Percentiles rank a stretch among this genome's conserved stretches.
phyloP scores from a whole-genome alignment of 1,139 yeast species.

The Zhuliangozyma parablackwelliae region DNA sequence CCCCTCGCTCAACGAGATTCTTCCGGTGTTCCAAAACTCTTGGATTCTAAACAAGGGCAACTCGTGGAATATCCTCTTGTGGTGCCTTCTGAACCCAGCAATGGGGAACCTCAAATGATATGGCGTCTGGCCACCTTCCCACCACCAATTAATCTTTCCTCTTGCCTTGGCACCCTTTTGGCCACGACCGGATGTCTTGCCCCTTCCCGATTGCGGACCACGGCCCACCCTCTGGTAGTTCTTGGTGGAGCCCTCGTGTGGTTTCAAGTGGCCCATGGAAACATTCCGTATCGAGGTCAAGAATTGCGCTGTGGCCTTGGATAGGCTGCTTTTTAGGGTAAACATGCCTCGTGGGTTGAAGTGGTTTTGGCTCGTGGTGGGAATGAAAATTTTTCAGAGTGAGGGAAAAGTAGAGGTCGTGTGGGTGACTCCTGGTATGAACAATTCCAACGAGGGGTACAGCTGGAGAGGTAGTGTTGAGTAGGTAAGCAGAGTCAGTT shows the following conservation, averaged over 20 bases:
- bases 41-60: conserved; percentile 57
- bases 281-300: conserved; percentile 12
- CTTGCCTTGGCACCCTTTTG: conserved; percentile 97
- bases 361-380: too few relatives aligned
- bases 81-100: conserved; percentile 72
- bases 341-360: too few relatives aligned
- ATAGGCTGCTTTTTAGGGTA: too few relatives aligned
- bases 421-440: too few relatives aligned
- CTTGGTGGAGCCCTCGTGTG: conserved; percentile 38
- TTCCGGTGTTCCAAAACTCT: conserved; percentile 62
- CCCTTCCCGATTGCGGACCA: conserved; percentile 91
- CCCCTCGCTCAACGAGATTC: conserved; percentile 58
- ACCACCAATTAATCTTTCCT: conserved; percentile 85
- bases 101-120: conserved; percentile 85
- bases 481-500: too few relatives aligned
- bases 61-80: conserved; percentile 45
- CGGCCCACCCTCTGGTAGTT: conserved; percentile 79
- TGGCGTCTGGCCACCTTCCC: conserved; percentile 99
- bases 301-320: too few relatives aligned
- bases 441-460: too few relatives aligned
- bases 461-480: too few relatives aligned
- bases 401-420: too few relatives aligned
- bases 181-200: conserved; percentile 97
- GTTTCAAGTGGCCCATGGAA: conserved; percentile 36
- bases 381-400: too few relatives aligned